Base-by-base conservation (phyloP, 306 rosid species). In the Vachellia pachyceras region DNA sequence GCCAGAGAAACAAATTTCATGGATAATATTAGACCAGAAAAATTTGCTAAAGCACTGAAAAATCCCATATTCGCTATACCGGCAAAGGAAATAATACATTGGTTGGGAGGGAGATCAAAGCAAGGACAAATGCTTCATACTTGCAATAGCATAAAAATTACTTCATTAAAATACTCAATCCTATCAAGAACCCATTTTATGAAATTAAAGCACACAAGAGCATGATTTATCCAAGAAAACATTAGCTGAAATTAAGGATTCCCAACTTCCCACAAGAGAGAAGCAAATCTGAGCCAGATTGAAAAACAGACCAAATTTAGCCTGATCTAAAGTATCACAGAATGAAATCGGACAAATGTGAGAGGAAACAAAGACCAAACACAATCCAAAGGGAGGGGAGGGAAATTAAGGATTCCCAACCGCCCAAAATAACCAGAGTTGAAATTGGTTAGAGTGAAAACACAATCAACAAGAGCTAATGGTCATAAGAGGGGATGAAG, bases 81-180 rank as follows among this genome's bases (percentile, higher is more conserved):
- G 41, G 35, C 52, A 5, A 0, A 35, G 22, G 36, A 66, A 66
- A 36, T n/a, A 61, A 33, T 67, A 37, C 10, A 37, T 22, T 18
- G n/a, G 1, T n/a, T 7, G 7, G 29, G 33, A 39, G 72, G 49
- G 47, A 11, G 29, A 66, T n/a, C n/a, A n/a, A n/a, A n/a, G n/a
- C n/a, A n/a, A 17, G 41, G n/a, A 67, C 25, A 39, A 67, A 41
- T 69, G 63, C 64, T 49, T 7, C 18, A 10, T 17, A 29, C 29
- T 72, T 18, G 35, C 11, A 39, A 72, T 36, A 39, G 73, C 35
- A 17, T 17, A 49, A 12, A 70, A 49, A 49, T 15, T 2, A 45
- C n/a, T n/a, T n/a, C n/a, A 39, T 71, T 46, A 7, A 71, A 71
- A 71, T 71, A 45, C 22, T 22, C 75, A 46, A 14, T 72, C 18